Evolutionary conservation across 306 rosid species (phyloP).

Genomic region (Gillenia trifoliata): DNA sequence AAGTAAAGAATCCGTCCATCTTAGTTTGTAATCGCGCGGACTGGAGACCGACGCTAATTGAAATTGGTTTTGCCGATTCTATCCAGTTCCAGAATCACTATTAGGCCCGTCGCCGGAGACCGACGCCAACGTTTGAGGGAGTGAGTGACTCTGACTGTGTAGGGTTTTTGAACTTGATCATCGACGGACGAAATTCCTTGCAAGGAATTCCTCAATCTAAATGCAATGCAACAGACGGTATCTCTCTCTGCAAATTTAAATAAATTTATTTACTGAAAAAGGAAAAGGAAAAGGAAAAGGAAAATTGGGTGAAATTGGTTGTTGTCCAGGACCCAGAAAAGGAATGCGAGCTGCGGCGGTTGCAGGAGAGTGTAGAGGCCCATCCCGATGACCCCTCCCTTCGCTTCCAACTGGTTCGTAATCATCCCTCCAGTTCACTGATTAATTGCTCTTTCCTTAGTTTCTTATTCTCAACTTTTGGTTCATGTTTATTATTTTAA

Average conservation of each 20-base stretch:
- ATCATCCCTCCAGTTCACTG: too few species aligned
- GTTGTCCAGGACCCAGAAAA: slow-evolving; percentile 19
- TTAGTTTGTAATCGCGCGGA: too few species aligned
- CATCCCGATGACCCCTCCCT: slow-evolving; percentile 46
- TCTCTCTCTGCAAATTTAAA: neutral
- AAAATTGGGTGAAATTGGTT: neutral
- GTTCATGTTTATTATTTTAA: neutral
- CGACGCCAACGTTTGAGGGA: neutral
- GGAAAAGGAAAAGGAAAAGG: neutral
- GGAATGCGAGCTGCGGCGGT: slow-evolving; percentile 21
- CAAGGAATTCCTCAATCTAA: neutral
- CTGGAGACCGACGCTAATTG: too few species aligned
- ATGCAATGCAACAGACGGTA: neutral
- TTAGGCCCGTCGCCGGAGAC: neutral
- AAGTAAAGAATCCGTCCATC: too few species aligned
- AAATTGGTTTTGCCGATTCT: too few species aligned
- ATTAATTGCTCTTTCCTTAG: neutral
- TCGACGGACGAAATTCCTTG: neutral
- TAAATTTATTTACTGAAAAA: neutral
- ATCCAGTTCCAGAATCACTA: too few species aligned
- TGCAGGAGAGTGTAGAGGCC: slow-evolving; percentile 33
- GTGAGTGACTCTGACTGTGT: neutral
- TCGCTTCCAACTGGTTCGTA: slow-evolving; percentile 42
- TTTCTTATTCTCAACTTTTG: neutral
- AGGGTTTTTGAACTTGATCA: neutral